phyloP scores from a whole-genome alignment of 371 early-diverging fungal genomes.

The Mucor piriformis region DNA sequence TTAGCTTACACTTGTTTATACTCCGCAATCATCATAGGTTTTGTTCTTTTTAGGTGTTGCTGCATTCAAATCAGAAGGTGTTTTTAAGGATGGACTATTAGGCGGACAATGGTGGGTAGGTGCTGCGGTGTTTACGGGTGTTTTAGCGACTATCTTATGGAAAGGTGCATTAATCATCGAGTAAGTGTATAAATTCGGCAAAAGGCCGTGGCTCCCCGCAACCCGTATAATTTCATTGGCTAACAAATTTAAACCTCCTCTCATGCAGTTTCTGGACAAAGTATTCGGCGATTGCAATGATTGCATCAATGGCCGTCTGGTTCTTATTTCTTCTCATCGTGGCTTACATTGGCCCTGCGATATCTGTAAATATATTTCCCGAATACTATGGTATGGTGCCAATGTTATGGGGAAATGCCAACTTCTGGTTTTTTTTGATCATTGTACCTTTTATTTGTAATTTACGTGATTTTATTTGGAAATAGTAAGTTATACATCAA shows the following conservation, averaged over 20 bases:
- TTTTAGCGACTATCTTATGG: slow-evolving; percentile 77
- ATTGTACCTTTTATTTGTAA: slow-evolving; percentile 83
- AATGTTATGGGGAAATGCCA: slow-evolving; percentile 71
- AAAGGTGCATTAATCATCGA: slow-evolving; percentile 86
- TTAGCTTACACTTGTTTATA: background rate
- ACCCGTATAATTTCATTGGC: slow-evolving; percentile 8
- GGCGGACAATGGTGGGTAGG: slow-evolving; percentile 84
- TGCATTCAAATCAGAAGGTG: slow-evolving; percentile 64
- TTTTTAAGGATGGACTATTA: slow-evolving; percentile 61
- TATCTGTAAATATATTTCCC: slow-evolving; percentile 59
- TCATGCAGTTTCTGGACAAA: slow-evolving; percentile 74
- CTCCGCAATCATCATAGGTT: slow-evolving; percentile 33
- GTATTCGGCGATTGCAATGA: slow-evolving; percentile 78
- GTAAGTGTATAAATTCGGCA: slow-evolving; percentile 40
- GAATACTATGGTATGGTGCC: slow-evolving; percentile 84
- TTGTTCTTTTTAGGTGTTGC: slow-evolving; percentile 65
- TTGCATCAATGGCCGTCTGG: slow-evolving; percentile 88
- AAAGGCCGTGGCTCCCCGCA: slow-evolving; percentile 17
- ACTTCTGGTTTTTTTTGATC: slow-evolving; percentile 87
- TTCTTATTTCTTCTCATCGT: slow-evolving; percentile 84
- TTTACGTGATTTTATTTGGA: slow-evolving; percentile 89
- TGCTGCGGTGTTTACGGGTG: slow-evolving; percentile 77
- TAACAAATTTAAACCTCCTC: background rate
- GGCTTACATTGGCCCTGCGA: slow-evolving; percentile 75
- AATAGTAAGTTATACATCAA: slow-evolving; percentile 69